Percentiles rank a stretch among this genome's conserved stretches.
These are phyloP conservation scores for Ramularia collo-cygni DNA, from an alignment of 2,329 filamentous ascomycete genomes.

Conservation along the genomic window DNA sequence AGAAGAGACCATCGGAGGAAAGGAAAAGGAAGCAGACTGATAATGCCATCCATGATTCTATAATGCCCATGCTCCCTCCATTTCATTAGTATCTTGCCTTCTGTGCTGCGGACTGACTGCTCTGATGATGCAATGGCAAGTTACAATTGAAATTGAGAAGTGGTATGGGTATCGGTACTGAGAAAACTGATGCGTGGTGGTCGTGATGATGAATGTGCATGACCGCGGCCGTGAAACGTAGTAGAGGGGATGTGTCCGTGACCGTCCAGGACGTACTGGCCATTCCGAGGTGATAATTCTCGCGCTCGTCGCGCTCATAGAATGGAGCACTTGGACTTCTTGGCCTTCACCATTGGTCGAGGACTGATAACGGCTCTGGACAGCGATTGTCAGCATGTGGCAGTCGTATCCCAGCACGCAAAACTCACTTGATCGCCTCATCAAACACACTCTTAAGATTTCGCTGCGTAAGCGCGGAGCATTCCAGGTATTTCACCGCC, in stretches of 20 bases:
- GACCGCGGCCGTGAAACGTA: no score
- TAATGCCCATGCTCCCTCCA: background rate
- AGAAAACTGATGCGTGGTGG: no score
- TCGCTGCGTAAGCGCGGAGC: conserved; percentile 90
- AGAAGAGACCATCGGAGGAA: background rate
- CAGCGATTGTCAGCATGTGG: background rate
- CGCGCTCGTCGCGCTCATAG: conserved; percentile 43
- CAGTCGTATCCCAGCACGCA: no score
- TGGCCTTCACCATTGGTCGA: conserved; percentile 52
- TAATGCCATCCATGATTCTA: background rate
- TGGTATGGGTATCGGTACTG: no score
- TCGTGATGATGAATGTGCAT: no score
- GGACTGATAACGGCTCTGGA: conserved; percentile 65
- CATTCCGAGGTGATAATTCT: no score
- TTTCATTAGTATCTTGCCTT: no score
- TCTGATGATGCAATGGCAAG: no score
- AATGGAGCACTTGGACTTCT: conserved; percentile 63
- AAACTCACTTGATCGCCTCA: conserved; percentile 87
- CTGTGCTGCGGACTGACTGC: no score
- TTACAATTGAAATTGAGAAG: no score
- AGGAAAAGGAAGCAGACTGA: background rate
- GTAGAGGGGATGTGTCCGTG: no score
- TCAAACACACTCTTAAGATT: conserved; percentile 99
- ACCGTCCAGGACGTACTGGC: no score
- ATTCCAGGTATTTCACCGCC: conserved; percentile 96